Conservation (phyloP, 2,329 filamentous ascomycete species). For the Plenodomus biglobosus region DNA sequence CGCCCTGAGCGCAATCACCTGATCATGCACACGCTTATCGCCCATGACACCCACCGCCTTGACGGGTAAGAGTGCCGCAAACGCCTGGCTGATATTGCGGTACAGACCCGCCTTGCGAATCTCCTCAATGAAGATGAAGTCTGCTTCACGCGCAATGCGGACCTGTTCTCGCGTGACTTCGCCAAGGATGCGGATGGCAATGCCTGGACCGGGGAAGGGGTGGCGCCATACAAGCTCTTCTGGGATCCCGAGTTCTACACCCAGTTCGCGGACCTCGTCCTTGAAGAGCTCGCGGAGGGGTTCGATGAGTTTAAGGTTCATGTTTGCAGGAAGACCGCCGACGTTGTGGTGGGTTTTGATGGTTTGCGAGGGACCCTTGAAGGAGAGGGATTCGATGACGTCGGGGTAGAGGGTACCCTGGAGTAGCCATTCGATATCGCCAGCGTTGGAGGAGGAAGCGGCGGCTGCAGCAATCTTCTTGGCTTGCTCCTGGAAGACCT, state of each 20-base stretch:
- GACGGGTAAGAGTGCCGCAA: conserved; percentile 66
- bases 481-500: conserved; percentile 80
- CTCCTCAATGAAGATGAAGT: conserved; percentile 75
- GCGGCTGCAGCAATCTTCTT: conserved; percentile 72
- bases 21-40: conserved; percentile 67
- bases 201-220: conserved; percentile 73
- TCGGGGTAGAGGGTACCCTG: conserved; percentile 84
- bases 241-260: conserved; percentile 69
- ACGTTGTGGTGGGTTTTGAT: conserved; percentile 78
- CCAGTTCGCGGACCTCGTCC: conserved; percentile 73
- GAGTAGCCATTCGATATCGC: conserved; percentile 80
- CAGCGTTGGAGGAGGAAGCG: conserved; percentile 65
- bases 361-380: conserved; percentile 70
- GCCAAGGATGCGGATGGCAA: conserved; percentile 79
- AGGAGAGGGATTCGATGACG: conserved; percentile 70
- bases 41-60: conserved; percentile 70
- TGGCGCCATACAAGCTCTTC: conserved; percentile 77
- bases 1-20: conserved; percentile 63
- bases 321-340: conserved; percentile 65
- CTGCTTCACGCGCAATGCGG: conserved; percentile 74
- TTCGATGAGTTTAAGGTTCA: conserved; percentile 72
- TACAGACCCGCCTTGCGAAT: conserved; percentile 74
- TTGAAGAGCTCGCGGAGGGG: conserved; percentile 81
- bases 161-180: conserved; percentile 81
- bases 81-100: conserved; percentile 69